A percentile compares a stretch with the other conserved stretches of the same genome.
Conservation (phyloP, 2,329 filamentous ascomycete genomes). For the Ophiostoma quercus region DNA sequence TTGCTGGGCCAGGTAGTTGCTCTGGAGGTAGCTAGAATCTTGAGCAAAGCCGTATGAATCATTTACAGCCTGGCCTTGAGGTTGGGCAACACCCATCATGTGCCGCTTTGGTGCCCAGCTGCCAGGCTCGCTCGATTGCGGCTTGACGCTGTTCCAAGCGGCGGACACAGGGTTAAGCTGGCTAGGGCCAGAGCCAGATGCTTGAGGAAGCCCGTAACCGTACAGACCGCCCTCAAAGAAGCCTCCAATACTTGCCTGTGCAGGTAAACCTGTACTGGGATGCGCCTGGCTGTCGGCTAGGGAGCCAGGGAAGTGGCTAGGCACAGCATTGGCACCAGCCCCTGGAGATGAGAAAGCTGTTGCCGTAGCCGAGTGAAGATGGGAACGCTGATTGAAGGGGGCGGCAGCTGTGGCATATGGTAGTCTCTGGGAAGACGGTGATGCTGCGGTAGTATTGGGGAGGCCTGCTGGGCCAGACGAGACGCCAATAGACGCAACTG, state of each 20-base stretch:
- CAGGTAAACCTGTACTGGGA: background rate
- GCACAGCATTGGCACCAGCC: slow-evolving; percentile 12
- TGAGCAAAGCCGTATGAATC: background rate
- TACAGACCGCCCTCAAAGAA: background rate
- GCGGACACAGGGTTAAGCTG: slow-evolving; percentile 46
- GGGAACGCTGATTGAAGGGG: slow-evolving; percentile 43
- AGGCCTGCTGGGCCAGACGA: slow-evolving; percentile 1
- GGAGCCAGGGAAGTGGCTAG: slow-evolving; percentile 18
- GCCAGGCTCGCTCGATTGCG: background rate
- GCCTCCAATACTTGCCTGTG: background rate
- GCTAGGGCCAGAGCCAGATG: slow-evolving; percentile 34
- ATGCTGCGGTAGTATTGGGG: background rate
- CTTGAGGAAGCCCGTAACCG: slow-evolving; percentile 10
- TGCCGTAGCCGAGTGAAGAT: slow-evolving; percentile 33
- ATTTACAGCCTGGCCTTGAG: background rate
- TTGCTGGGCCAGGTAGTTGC: background rate
- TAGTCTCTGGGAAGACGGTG: background rate
- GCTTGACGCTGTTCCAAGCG: slow-evolving; percentile 39
- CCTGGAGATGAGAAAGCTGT: slow-evolving; percentile 22
- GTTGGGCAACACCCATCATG: background rate
- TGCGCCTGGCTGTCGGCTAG: slow-evolving; percentile 19
- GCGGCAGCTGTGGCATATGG: slow-evolving; percentile 30
- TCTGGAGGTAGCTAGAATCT: background rate
- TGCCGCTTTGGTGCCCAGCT: background rate
- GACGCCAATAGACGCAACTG: background rate